A percentile compares a stretch with the other conserved stretches of the same genome.
Conservation (phyloP, 768 basidiomycete species). For the Termitomyces sp. region DNA sequence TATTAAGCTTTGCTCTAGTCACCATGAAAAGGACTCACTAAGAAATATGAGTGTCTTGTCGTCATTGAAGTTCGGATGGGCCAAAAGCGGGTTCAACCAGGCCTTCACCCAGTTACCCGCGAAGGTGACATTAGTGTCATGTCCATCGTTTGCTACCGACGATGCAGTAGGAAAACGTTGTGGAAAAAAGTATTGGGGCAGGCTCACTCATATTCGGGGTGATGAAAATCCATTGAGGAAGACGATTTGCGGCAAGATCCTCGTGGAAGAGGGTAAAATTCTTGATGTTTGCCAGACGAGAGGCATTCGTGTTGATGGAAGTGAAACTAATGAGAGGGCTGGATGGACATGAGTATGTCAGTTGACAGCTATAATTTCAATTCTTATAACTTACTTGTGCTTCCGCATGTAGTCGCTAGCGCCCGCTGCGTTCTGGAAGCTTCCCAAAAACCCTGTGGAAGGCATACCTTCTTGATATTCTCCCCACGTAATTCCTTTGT, state of each 20-base stretch:
- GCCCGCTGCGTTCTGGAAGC: slow-evolving; percentile 22
- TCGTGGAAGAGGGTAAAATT: slow-evolving; percentile 62
- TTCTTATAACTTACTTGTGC: slow-evolving; percentile 19
- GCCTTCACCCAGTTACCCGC: slow-evolving; percentile 40
- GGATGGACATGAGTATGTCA: neutral
- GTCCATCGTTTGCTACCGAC: slow-evolving; percentile 44
- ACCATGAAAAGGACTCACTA: slow-evolving; percentile 53
- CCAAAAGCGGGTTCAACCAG: slow-evolving; percentile 51
- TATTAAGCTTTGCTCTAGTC: slow-evolving; percentile 13
- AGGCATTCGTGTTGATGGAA: slow-evolving; percentile 38
- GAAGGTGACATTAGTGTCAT: slow-evolving; percentile 55
- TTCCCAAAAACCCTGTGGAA: slow-evolving; percentile 40
- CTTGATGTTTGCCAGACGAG: slow-evolving; percentile 40
- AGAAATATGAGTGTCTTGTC: slow-evolving; percentile 52
- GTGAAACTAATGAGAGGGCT: slow-evolving; percentile 20
- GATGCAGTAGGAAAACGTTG: neutral
- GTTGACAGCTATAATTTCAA: neutral
- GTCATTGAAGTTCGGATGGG: slow-evolving; percentile 50
- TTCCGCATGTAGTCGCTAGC: slow-evolving; percentile 26
- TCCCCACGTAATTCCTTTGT: slow-evolving; percentile 54
- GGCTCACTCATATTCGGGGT: slow-evolving; percentile 50
- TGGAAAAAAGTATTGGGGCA: slow-evolving; percentile 11
- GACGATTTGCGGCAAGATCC: slow-evolving; percentile 43
- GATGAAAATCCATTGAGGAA: slow-evolving; percentile 60
- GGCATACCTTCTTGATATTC: slow-evolving; percentile 61